Evolutionary conservation across 352 stramenopile species (phyloP), one percentile per base, ranked within the genome.

Genomic region (Phytophthora ohioensis): DNA sequence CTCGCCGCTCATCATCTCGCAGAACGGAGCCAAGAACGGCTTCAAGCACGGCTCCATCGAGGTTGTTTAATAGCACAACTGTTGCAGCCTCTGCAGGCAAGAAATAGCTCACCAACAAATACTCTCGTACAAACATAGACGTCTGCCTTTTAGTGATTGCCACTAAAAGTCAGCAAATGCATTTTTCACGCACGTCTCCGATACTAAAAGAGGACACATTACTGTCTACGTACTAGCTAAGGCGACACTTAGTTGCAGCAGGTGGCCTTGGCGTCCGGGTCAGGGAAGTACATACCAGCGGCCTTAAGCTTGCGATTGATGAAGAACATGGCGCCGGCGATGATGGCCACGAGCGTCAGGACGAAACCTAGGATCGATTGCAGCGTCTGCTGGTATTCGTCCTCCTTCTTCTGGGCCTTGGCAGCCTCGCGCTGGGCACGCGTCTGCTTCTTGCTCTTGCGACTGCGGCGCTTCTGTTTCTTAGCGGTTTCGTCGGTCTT

Each of bases 281-380:
- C 73, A 3, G 86, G 78, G 60, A 88, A 91, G 81, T 94, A 94
- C 76, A 94, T 90, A 31, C 86, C 86, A 13, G 84, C 86, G 10
- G 69, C 75, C 78, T 94, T 94, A 57, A 94, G 85, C 78, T 95
- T 95, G 71, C 88, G 84, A 75, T 93, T 93, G 61, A 94, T 91
- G 72, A 88, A 73, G 65, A 80, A 93, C 36, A 86, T 85, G 43
- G 73, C 78, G 15, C 84, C 82, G 5, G 72, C 68, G 21, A 87
- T 61, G n/a, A 88, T 62, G 0, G 86, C 86, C 52, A 94, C 56
- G 31, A 93, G 39, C 54, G 88, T 94, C 27, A 60, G 67, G 9
- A 95, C 76, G 45, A 95, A 94, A 34, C 75, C 87, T 34, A 90
- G 11, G 48, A 95, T 92, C 17, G 80, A 62, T 64, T 91, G 81